Evolutionary conservation across 257 asterid species (phyloP).

Genomic region (Solanum dulcamara): DNA sequence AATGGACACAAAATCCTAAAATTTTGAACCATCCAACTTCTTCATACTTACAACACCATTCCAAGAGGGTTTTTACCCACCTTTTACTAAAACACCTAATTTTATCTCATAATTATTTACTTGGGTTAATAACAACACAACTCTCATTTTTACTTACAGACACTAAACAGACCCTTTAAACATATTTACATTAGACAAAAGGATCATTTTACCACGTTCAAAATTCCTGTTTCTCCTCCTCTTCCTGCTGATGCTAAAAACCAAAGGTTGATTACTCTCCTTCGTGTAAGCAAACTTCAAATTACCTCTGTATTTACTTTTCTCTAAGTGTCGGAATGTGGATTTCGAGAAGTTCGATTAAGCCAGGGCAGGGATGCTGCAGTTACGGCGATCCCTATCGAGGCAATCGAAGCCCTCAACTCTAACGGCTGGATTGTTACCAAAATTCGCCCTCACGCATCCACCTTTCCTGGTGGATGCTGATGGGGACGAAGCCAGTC

Average conservation of each 20-base stretch:
- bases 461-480: slow-evolving; percentile 61
- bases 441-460: slow-evolving; percentile 73
- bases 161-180: slow-evolving; percentile 8
- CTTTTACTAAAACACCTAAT: slow-evolving; percentile 19
- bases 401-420: slow-evolving; percentile 96
- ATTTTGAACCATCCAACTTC: slow-evolving; percentile 11
- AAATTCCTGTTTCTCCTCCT: slow-evolving; percentile 9
- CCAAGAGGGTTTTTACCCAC: slow-evolving; percentile 18
- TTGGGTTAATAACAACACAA: slow-evolving; percentile 26
- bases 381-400: slow-evolving; percentile 77
- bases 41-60: slow-evolving; percentile 46
- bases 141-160: slow-evolving; percentile 37
- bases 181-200: slow-evolving; percentile 49
- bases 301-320: slow-evolving; percentile 7
- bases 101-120: neutral
- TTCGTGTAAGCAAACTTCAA: neutral
- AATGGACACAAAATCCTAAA: slow-evolving; percentile 9
- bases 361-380: slow-evolving; percentile 97
- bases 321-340: neutral
- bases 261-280: slow-evolving; percentile 5
- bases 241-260: neutral
- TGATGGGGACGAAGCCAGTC: slow-evolving; percentile 44
- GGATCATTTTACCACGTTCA: slow-evolving; percentile 11
- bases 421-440: slow-evolving; percentile 89
- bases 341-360: slow-evolving; percentile 5